Conservation (phyloP, 352 stramenopile genomes). For the Halophytophthora batemanensis region DNA sequence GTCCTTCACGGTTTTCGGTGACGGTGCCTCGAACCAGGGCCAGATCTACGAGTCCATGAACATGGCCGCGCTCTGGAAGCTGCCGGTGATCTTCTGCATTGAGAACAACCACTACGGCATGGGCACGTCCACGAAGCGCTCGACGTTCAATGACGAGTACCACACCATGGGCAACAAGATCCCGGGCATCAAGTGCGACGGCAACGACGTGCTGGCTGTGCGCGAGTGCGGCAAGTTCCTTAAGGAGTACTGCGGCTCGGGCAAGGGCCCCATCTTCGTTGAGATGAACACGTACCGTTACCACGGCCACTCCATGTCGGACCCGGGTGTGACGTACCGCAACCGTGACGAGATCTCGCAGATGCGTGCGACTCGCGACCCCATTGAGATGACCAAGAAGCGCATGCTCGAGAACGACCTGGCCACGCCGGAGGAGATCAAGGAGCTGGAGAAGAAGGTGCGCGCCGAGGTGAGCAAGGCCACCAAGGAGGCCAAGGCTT, state of each 20-base stretch:
- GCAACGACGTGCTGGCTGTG: conserved; percentile 98
- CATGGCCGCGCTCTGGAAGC: conserved; percentile 98
- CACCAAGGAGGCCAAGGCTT: conserved; percentile 91
- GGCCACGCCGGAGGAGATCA: conserved; percentile 96
- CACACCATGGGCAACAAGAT: conserved; percentile 99
- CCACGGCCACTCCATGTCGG: conserved; percentile 99
- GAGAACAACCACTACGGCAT: conserved; percentile 99
- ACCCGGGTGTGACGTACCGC: conserved; percentile 99
- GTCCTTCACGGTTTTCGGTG: conserved; percentile 97
- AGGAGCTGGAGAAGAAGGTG: conserved; percentile 99
- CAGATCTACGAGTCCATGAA: conserved; percentile 98
- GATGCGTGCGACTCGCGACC: conserved; percentile 97
- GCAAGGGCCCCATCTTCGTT: conserved; percentile 99
- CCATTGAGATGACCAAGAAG: conserved; percentile 99
- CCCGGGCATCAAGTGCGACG: conserved; percentile 98
- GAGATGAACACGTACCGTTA: conserved; percentile 99
- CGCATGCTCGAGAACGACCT: conserved; percentile 94
- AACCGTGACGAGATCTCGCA: conserved; percentile 99
- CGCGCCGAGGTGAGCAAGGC: conserved; percentile 96
- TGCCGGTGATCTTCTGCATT: conserved; percentile 99
- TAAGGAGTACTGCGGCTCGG: conserved; percentile 94
- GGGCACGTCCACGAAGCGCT: conserved; percentile 97
- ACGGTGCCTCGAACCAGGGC: conserved; percentile 99
- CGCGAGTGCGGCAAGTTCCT: conserved; percentile 96
- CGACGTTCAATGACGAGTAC: conserved; percentile 97